Base-by-base conservation (phyloP, 768 basidiomycete genomes). In the Pleurotus giganteus region DNA sequence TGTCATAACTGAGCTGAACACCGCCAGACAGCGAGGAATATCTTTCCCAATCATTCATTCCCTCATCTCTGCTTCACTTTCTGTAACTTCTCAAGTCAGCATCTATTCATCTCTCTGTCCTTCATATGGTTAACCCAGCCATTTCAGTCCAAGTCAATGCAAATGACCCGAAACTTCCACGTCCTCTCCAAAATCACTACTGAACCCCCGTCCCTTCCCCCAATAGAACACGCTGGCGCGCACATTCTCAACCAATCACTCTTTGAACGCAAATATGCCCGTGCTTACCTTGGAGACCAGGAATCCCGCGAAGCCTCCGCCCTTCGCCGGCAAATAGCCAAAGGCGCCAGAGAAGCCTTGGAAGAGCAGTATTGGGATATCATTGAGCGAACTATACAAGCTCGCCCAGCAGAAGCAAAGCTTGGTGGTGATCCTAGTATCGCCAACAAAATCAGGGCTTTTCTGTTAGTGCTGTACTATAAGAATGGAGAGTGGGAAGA, bases 381-480 rank as follows among this genome's bases (percentile, higher is more conserved):
- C 19, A 63, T 99, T 49, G 92, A 95, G 55, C 82, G 86, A 39
- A 89, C 89, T 0, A 78, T 99, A 13, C 88, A 91, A 53, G 80
- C 89, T 1, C 75, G 91, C 9, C 91, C 93, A 0, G 79, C 83
- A 51, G 91, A 97, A 60, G 96, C 96, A 1, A 77, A 81, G 36
- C 77, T 99, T 4, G 96, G 96, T 13, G 96, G 96, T 23, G 89
- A 94, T 55, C 96, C 96, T 0, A 91, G 90, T 55, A 77, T 94
- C 11, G 77, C 85, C 27, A 97, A 98, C 76, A 93, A 89, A 66
- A 84, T 98, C 39, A 77, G 94, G 8, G 94, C 94, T 0, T 98
- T 92, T 66, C 73, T 95, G 27, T 74, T 88, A 23, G 84, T 98
- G 49, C 74, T 83, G 60, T 91, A 88, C 69, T 91, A 94, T 64